Base-by-base conservation (phyloP, 139 green algal genomes). In the Microglena sp. region DNA sequence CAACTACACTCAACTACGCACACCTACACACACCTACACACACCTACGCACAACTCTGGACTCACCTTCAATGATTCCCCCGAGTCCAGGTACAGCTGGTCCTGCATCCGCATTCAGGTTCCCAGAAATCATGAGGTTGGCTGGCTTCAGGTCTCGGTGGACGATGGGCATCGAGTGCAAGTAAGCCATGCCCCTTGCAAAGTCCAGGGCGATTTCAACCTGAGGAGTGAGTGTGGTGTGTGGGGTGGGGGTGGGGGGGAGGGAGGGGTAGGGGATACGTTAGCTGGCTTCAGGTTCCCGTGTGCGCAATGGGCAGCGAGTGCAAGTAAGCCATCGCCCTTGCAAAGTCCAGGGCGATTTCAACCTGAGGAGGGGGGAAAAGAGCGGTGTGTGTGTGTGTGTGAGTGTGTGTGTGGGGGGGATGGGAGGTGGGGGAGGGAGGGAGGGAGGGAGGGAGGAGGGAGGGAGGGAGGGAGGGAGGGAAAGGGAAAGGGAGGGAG, bases 121-220 rank as follows among this genome's bases (percentile, higher is more conserved):
- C 33, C 89, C 89, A 15, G 69, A 72, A 35, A 95, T 86, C 89
- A 95, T 94, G 29, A 96, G 79, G 75, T 96, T 96, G 55, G 81
- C 89, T 2, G 89, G 89, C 74, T 95, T 95, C 11, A 95, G 79
- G 70, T 95, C 88, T 44, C 87, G 66, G 70, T 87, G 81, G 50
- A 87, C 76, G 61, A 87, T 84, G 69, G 74, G 69, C 33, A 75
- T 79, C 58, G 73, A 82, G 79, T 95, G 89, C 69, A 95, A 72
- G 82, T 95, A 95, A 0, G 86, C 86, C 82, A 95, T 84, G 27
- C 87, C 87, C 0, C 80, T 70, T 0, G 89, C 89, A 55, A 89
- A 84, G 76, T 95, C 89, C 40, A 95, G 67, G 5, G 87, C 88
- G 30, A 95, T 78, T 77, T 95, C 88, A 50, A 91, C 67, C 40